Conservation (phyloP, 2,329 filamentous ascomycete species). For the Orbilia oligospora region DNA sequence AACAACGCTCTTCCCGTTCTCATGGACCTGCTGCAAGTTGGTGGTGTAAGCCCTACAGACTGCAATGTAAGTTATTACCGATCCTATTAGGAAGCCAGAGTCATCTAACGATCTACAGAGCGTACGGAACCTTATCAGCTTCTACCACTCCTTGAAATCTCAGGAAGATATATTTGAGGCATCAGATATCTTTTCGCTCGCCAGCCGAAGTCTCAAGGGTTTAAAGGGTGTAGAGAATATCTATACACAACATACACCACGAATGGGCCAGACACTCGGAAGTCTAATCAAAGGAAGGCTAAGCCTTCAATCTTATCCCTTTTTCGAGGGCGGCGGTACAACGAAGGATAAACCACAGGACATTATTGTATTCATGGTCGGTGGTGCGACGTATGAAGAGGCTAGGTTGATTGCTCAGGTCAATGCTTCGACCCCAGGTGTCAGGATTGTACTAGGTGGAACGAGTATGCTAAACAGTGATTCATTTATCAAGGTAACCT, state of each 20-base stretch:
- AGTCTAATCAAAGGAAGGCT: conserved; percentile 93
- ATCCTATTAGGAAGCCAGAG: background rate
- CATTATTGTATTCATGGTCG: conserved; percentile 93
- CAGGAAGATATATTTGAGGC: conserved; percentile 94
- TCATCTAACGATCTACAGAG: conserved; percentile 41
- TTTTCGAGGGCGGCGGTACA: conserved; percentile 87
- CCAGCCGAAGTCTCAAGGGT: conserved; percentile 89
- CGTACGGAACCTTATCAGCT: conserved; percentile 84
- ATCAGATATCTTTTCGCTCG: conserved; percentile 89
- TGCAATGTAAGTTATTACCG: conserved; percentile 67
- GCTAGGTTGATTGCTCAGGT: conserved; percentile 96
- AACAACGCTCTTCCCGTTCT: conserved; percentile 87
- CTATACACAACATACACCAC: conserved; percentile 95
- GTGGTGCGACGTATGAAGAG: conserved; percentile 95
- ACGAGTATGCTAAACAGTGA: conserved; percentile 89
- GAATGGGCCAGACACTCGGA: conserved; percentile 87
- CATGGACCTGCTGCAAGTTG: conserved; percentile 88
- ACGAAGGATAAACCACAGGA: conserved; percentile 97
- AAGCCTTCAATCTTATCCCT: conserved; percentile 89
- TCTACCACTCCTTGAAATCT: conserved; percentile 80
- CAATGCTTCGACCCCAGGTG: conserved; percentile 89
- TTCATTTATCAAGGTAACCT: conserved; percentile 79
- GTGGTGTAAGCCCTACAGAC: conserved; percentile 83
- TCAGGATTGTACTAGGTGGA: conserved; percentile 89
- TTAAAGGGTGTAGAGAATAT: conserved; percentile 98